A percentile compares a stretch with the other conserved stretches of the same genome.
Evolutionary conservation across 2,329 filamentous ascomycete genomes (phyloP).

Genomic region (Colletotrichum lentis): DNA sequence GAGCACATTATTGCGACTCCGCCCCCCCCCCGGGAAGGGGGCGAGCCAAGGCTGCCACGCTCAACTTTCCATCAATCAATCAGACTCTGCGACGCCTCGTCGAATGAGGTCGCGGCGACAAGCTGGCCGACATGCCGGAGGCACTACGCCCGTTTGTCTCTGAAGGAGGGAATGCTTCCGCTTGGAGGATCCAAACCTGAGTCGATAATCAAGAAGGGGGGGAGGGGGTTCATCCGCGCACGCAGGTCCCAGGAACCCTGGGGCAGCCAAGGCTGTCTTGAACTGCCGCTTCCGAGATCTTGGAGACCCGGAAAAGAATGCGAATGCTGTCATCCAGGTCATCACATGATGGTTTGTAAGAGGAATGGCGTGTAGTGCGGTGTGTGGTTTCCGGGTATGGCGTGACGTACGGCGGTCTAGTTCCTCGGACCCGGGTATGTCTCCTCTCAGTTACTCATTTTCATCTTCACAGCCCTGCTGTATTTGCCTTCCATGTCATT

Average conservation of each 20-base stretch:
- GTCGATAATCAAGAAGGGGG: background rate
- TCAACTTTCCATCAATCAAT: slow-evolving; percentile 36
- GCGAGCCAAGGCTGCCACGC: background rate
- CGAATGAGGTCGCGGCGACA: slow-evolving; percentile 10
- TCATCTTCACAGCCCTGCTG: too few species aligned
- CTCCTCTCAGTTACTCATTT: too few species aligned
- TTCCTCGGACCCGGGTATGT: background rate
- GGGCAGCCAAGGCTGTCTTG: background rate
- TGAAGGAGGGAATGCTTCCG: slow-evolving; percentile 32
- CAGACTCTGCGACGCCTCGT: background rate
- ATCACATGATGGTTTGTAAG: slow-evolving; percentile 4
- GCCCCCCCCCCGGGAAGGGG: slow-evolving; percentile 6
- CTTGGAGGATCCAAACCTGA: background rate
- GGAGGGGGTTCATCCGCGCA: background rate
- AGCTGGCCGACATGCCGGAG: slow-evolving; percentile 22
- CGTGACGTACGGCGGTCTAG: slow-evolving; percentile 12
- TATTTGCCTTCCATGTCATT: too few species aligned
- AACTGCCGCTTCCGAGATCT: slow-evolving; percentile 16
- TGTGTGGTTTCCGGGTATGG: slow-evolving; percentile 10
- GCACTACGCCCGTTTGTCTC: slow-evolving; percentile 23
- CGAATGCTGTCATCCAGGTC: slow-evolving; percentile 8
- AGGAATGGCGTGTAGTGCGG: background rate
- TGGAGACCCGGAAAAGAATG: slow-evolving; percentile 1
- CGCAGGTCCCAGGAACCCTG: slow-evolving; percentile 35
- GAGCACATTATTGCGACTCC: slow-evolving; percentile 4